Evolutionary conservation across 192 early-diverging fungal species (phyloP), one percentile per base, ranked within the genome.

Genomic region (Diversispora epigaea): DNA sequence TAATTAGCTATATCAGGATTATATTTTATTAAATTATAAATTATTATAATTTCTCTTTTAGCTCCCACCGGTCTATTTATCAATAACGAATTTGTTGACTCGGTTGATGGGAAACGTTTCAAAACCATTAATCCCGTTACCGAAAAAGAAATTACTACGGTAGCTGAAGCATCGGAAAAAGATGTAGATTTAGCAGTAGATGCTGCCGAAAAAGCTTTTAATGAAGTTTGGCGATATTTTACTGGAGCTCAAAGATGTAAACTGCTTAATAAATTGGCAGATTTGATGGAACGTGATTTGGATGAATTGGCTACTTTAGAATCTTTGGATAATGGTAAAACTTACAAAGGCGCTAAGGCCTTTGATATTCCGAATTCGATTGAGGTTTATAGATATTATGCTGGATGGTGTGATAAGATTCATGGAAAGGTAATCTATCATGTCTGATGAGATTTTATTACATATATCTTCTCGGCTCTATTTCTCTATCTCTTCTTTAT

Each of bases 291-390:
- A 19, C 32, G 76, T 6, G 79, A 89, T 47, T 68, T 81, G 11
- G 83, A 82, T 57, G 77, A 83, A 54, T 57, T 93, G 21, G 85
- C 86, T 3, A 78, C 71, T 12, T 80, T 92, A 19, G 93, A 95
- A 79, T 86, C 90, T 4, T 79, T 82, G 49, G 93, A 94, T 77
- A 92, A 92, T 72, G 94, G 93, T 14, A 94, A 94, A 78, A 86
- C 89, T 4, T 76, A 93, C 47, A 75, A 67, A 43, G 78, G 87
- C 14, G 88, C 94, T 22, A 77, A 82, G 11, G 55, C 62, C 9
- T 76, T 87, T 21, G 93, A 95, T 63, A 87, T 96, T 22, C 84
- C 88, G 6, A 79, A 82, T 52, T 83, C 86, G 14, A 79, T 88
- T 17, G 81, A 82, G 39, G 87, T 87, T 73, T 87, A 93, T 81